These are phyloP conservation scores for Hydrangea macrophylla DNA, from an alignment of 148 eudicot species.

Conservation along the genomic window DNA sequence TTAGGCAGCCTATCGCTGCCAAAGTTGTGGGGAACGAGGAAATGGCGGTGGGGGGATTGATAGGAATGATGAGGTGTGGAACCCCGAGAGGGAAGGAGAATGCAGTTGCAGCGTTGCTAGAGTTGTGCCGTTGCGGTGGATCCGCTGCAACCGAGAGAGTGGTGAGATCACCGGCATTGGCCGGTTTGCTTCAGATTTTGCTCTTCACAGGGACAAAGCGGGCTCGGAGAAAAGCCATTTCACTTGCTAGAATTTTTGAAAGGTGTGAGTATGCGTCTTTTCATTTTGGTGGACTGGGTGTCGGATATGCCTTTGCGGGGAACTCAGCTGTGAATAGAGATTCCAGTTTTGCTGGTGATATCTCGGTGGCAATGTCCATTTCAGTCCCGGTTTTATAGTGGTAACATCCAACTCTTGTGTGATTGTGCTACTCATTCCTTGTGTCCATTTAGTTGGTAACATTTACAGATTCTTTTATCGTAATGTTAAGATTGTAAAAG, in stretches of 20 bases:
- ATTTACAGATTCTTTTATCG: conserved; percentile 19
- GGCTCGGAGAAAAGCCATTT: conserved; percentile 77
- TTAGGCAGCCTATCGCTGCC: conserved; percentile 61
- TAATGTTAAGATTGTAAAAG: conserved; percentile 1
- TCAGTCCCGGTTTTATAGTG: conserved; percentile 53
- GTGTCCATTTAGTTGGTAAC: conserved; percentile 16
- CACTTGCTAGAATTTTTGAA: conserved; percentile 72
- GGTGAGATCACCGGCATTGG: conserved; percentile 58
- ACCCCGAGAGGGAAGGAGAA: conserved; percentile 76
- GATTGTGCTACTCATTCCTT: neutral
- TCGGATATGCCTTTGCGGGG: conserved; percentile 41
- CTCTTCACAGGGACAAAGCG: conserved; percentile 74
- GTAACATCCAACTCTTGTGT: neutral
- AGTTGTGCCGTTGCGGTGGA: conserved; percentile 63
- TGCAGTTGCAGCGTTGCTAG: conserved; percentile 77
- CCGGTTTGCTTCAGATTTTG: conserved; percentile 48
- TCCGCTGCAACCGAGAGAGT: conserved; percentile 47
- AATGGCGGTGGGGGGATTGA: conserved; percentile 45
- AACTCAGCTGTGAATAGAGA: conserved; percentile 37
- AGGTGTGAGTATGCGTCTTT: conserved; percentile 43
- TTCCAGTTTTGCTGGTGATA: conserved; percentile 40
- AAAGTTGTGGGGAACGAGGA: conserved; percentile 67
- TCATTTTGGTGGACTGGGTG: conserved; percentile 45
- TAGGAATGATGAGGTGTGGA: conserved; percentile 63
- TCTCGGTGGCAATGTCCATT: conserved; percentile 41